Base-by-base conservation (phyloP, 306 rosid genomes). In the Vigna hirtella region DNA sequence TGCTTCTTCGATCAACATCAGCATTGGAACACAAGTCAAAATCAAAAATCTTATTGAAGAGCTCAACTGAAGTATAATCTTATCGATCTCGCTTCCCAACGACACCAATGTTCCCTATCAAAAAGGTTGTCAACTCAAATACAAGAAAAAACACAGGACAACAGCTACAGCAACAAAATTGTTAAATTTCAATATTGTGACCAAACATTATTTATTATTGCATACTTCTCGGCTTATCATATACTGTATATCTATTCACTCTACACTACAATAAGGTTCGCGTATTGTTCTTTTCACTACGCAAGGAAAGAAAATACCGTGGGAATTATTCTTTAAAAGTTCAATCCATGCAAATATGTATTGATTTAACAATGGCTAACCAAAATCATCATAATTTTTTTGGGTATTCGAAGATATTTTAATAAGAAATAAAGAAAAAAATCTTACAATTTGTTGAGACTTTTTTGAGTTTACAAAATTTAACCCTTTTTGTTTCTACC, bases 21-120 rank as follows among this genome's bases (percentile, higher is more conserved):
- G 9, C 40, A 20, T 36, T 50, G 72, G 72, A 11, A 8, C 43
- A 36, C 53, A 57, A 18, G 82, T 78, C 70, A 43, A 57, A 79
- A 66, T 76, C 55, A 36, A 24, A 18, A 43, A 42, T 64, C 26
- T 66, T 12, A 40, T 65, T 65, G 38, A 71, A 56, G 56, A 56
- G 53, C 2, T 8, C 13, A 30, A 62, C 12, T 32, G 82, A 77
- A 63, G 24, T 36, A 55, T 24, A 64, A n/a, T 32, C 38, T 11
- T 56, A 42, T 30, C 32, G 0, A 30, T 57, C 12, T 24, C 34
- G 48, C 66, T 15, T 22, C n/a, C 30, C 48, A 62, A 62, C 81
- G 32, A 61, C 12, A 61, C 43, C 78, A 7, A 0, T 51, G 81
- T 61, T 26, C 68, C 77, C 85, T 42, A 56, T 36, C 61, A 82